These are phyloP conservation scores for Incumbomyces lentus DNA, from an alignment of 2,329 filamentous ascomycete genomes.

Conservation along the genomic window DNA sequence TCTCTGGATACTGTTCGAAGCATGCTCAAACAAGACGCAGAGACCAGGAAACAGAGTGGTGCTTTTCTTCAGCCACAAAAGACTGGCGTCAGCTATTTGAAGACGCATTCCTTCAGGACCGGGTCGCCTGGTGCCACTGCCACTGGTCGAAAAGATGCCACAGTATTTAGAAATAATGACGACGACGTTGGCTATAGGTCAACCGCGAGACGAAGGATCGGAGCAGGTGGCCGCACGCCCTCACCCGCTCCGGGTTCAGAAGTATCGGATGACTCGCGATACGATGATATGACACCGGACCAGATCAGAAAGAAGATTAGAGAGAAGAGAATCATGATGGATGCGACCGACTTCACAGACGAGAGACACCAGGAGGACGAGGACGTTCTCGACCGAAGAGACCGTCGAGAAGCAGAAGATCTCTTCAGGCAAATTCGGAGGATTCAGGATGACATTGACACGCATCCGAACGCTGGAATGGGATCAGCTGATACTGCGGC, in stretches of 20 bases:
- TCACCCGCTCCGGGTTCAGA: constrained; percentile 68
- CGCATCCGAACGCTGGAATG: constrained; percentile 67
- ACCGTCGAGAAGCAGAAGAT: constrained; percentile 85
- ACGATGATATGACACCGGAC: constrained; percentile 74
- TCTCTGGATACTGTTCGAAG: constrained; percentile 90
- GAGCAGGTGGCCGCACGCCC: constrained; percentile 58
- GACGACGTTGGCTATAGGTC: constrained; percentile 87
- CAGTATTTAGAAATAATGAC: constrained; percentile 93
- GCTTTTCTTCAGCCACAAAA: constrained; percentile 86
- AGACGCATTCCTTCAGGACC: constrained; percentile 79
- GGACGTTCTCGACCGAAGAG: constrained; percentile 78
- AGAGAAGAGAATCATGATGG: constrained; percentile 86
- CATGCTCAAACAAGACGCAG: constrained; percentile 78
- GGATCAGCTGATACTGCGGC: constrained; percentile 71
- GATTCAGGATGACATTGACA: constrained; percentile 88
- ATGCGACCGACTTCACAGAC: constrained; percentile 93
- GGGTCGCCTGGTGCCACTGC: constrained; percentile 37
- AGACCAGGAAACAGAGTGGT: constrained; percentile 77
- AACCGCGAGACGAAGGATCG: constrained; percentile 78
- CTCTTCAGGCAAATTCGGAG: constrained; percentile 85
- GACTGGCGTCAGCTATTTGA: constrained; percentile 96
- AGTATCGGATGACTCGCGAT: constrained; percentile 45
- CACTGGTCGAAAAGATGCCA: constrained; percentile 75
- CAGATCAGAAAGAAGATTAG: constrained; percentile 86
- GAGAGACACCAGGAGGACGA: constrained; percentile 85